Evolutionary conservation across 2,329 filamentous ascomycete genomes (phyloP).

Genomic region (Exserohilum rostratum): DNA sequence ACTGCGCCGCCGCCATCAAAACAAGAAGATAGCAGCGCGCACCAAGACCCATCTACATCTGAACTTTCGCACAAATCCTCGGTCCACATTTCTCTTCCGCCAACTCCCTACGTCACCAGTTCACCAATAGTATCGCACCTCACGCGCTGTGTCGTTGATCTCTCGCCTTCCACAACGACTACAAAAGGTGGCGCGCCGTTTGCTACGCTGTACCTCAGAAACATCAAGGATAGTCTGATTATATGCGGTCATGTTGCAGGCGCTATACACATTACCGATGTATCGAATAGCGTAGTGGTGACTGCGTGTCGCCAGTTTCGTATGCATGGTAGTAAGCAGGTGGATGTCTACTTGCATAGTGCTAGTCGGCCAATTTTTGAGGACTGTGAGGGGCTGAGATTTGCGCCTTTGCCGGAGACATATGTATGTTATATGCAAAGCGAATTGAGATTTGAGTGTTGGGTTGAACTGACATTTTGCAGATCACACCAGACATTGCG

Average conservation of each 20-base stretch:
- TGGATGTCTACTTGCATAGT: constrained; percentile 83
- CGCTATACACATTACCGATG: constrained; percentile 79
- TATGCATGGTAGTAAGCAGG: constrained; percentile 84
- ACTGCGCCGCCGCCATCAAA: constrained; percentile 43
- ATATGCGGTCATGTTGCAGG: constrained; percentile 80
- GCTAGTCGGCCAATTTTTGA: constrained; percentile 91
- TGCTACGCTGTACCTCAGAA: constrained; percentile 71
- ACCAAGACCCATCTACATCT: not conserved
- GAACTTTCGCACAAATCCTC: constrained; percentile 37
- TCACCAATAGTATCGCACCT: constrained; percentile 76
- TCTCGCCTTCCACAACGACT: constrained; percentile 66
- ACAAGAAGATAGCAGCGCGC: not conserved
- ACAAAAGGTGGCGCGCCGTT: constrained; percentile 58
- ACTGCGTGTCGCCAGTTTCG: constrained; percentile 79
- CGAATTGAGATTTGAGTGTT: not conserved
- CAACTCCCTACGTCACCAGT: constrained; percentile 71
- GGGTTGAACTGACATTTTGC: not conserved
- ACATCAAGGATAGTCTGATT: constrained; percentile 73
- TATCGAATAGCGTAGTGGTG: constrained; percentile 77
- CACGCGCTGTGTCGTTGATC: constrained; percentile 75
- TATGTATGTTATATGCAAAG: constrained; percentile 63
- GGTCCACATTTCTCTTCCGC: constrained; percentile 75
- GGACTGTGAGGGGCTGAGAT: constrained; percentile 77
- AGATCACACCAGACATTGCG: constrained; percentile 30
- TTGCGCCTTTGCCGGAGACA: constrained; percentile 72